A percentile compares a stretch with the other conserved stretches of the same genome.
phyloP scores from a whole-genome alignment of 106 monocot genomes.

The Alisma plantagoaquatica region DNA sequence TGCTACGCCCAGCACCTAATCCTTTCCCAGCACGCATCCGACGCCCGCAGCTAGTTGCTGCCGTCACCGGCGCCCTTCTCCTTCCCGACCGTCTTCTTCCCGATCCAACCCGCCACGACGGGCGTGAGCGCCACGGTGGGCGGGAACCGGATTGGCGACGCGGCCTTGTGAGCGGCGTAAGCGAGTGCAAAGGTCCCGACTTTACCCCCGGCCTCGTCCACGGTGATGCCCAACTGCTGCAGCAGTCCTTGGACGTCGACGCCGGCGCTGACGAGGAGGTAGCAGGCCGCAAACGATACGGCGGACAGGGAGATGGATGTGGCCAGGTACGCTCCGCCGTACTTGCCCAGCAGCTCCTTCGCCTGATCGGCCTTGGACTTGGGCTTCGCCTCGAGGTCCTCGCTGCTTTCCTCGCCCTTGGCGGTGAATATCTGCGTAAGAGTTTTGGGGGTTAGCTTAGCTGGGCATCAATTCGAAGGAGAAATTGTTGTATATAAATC shows the following conservation, averaged over 20 bases:
- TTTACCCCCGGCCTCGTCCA: conserved; percentile 64
- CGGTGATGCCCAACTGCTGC: conserved; percentile 47
- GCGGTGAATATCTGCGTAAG: conserved; percentile 58
- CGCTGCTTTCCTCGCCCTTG: conserved; percentile 20
- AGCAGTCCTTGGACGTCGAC: conserved; percentile 66
- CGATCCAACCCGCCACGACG: conserved; percentile 73
- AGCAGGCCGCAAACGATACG: conserved; percentile 73
- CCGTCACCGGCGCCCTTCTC: too few relatives aligned
- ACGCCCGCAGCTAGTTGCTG: too few relatives aligned
- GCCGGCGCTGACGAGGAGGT: conserved; percentile 62
- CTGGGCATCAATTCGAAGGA: background rate
- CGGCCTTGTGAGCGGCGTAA: conserved; percentile 83
- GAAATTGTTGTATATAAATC: too few relatives aligned
- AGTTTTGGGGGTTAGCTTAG: background rate
- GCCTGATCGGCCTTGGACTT: conserved; percentile 69
- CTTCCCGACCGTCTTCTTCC: conserved; percentile 56
- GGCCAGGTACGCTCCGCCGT: too few relatives aligned
- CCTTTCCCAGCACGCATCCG: too few relatives aligned
- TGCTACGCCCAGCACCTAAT: too few relatives aligned
- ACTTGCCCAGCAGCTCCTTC: conserved; percentile 77
- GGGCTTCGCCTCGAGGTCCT: conserved; percentile 24
- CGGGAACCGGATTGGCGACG: conserved; percentile 84
- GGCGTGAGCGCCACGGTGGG: conserved; percentile 83
- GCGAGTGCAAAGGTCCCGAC: conserved; percentile 76
- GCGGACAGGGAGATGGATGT: conserved; percentile 70